Evolutionary conservation across 75 land plant genomes (phyloP).

Genomic region (Azolla pinnata): DNA sequence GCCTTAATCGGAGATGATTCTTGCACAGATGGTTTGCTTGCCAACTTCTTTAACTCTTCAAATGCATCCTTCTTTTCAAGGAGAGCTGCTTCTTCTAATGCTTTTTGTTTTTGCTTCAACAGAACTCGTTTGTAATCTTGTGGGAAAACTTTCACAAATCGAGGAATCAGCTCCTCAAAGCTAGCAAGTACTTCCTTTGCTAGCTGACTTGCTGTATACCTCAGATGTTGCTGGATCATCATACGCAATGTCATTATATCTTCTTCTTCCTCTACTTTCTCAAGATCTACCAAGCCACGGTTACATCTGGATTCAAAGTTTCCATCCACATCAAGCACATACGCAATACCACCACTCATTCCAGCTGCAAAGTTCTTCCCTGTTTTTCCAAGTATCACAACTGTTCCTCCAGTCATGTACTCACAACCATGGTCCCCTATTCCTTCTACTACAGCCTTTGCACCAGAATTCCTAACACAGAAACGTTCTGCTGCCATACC

Average conservation of each 20-base stretch:
- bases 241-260: slow-evolving; percentile 63
- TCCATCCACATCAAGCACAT: slow-evolving; percentile 76
- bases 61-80: slow-evolving; percentile 72
- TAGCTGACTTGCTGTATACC: slow-evolving; percentile 63
- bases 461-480: slow-evolving; percentile 95
- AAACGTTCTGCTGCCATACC: slow-evolving; percentile 99
- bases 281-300: slow-evolving; percentile 78
- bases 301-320: slow-evolving; percentile 68
- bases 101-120: slow-evolving; percentile 38
- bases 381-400: slow-evolving; percentile 89
- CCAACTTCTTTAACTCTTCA: slow-evolving; percentile 81
- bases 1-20: not conserved
- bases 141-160: slow-evolving; percentile 93
- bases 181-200: slow-evolving; percentile 65
- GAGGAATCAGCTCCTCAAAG: slow-evolving; percentile 64
- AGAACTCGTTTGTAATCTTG: slow-evolving; percentile 85
- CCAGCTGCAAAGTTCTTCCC: slow-evolving; percentile 99
- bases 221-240: slow-evolving; percentile 95
- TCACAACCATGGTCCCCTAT: slow-evolving; percentile 99
- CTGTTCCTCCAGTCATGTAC: slow-evolving; percentile 98
- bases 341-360: slow-evolving; percentile 98
- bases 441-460: slow-evolving; percentile 95
- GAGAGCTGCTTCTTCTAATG: slow-evolving; percentile 46
- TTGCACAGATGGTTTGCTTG: slow-evolving; percentile 22
- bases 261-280: slow-evolving; percentile 71